Percentiles rank a stretch among this genome's conserved stretches.
Conservation (phyloP, 345 rosid genomes). For the Eucalyptus tenuipes region DNA sequence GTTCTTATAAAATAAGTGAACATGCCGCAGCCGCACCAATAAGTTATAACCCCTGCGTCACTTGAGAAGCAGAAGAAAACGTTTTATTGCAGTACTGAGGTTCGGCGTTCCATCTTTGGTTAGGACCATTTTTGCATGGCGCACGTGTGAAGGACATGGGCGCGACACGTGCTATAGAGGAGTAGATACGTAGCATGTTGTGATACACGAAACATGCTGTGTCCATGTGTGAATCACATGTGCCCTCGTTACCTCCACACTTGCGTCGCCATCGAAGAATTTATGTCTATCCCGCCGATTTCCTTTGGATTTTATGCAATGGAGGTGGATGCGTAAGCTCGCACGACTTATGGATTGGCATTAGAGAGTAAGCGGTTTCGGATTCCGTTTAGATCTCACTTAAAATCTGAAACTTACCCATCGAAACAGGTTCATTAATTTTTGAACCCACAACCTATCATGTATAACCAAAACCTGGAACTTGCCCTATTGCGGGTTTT, state of each 20-base stretch:
- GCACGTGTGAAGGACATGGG: not conserved
- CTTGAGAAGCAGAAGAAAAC: no score
- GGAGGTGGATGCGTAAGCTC: not conserved
- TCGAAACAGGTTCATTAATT: rapidly evolving
- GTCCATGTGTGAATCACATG: not conserved
- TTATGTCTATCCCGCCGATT: not conserved
- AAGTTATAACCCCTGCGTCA: not conserved
- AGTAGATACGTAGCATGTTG: not conserved
- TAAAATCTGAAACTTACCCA: no score
- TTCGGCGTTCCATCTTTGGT: not conserved
- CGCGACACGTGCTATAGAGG: not conserved
- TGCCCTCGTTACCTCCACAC: not conserved
- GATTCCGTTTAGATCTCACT: rapidly evolving
- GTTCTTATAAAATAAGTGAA: no score
- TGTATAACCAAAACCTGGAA: rapidly evolving
- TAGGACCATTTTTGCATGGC: not conserved
- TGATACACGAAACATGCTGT: not conserved
- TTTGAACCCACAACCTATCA: no score
- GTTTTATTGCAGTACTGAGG: rapidly evolving
- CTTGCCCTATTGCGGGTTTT: rapidly evolving
- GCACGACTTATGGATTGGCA: not conserved
- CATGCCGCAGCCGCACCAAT: not conserved
- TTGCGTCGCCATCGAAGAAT: not conserved
- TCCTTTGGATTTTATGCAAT: not conserved
- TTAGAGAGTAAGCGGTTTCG: rapidly evolving